Evolutionary conservation across 148 eudicot genomes (phyloP), one percentile per base, ranked within the genome.

Genomic region (Rhododendron williamsianum): DNA sequence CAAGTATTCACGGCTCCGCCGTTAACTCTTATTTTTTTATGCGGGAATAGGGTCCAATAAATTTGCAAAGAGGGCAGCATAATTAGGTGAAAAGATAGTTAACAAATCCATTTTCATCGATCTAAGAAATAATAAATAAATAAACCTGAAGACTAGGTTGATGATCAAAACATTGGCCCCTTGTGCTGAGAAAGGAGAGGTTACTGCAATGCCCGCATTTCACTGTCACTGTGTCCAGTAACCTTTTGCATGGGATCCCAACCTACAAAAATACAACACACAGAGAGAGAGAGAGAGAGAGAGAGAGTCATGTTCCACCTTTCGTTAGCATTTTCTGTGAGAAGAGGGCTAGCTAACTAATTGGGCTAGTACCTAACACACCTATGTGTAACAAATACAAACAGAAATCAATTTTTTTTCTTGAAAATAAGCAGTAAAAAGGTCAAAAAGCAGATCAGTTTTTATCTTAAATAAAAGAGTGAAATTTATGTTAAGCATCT

Each of bases 121-220:
- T 54, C 60, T 16, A 16, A 54, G 60, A 4, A 16, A 46, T 9
- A 41, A 5, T 8, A 7, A 1, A 0, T 4, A 13, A 13, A 18
- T 18, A 54, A 83, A 90, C 98, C 91, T 95, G 94, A 80, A 90
- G 90, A 86, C 69, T 83, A 9, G 90, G 56, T 49, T 89, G 91
- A 63, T 91, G 93, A 77, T 91, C 93, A 72, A 83, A 83, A 84
- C 54, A 88, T 54, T 89, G 91, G 16, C 86, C 90, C 84, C 94
- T 90, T 9, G 95, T 89, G 91, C 92, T 94, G 9, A 97, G 93
- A 67, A 94, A 95, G 12, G 99, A 97, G 81, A 97, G 91, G 88
- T 95, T 95, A 63, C 98, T 92, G 87, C 99, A 97, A 81, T 97
- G 99, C 21, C 99, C 99, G 77, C 99, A 97, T 88, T 95, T 97